Evolutionary conservation across 768 basidiomycete genomes (phyloP).

Genomic region (Mycena capillaripes): DNA sequence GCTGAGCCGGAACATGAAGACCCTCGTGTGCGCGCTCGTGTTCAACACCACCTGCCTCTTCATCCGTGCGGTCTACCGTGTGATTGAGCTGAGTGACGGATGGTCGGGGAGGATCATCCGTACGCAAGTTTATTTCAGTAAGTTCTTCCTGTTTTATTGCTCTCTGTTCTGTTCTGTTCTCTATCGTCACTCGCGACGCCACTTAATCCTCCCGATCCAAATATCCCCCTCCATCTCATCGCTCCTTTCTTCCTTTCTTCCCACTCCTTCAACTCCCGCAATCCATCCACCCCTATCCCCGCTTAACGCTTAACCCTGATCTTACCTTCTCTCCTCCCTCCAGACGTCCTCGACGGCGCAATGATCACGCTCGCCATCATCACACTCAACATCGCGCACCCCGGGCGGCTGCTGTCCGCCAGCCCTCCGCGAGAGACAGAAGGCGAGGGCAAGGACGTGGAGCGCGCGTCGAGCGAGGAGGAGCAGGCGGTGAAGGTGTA

Average conservation of each 20-base stretch:
- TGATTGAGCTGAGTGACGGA: slow-evolving; percentile 50
- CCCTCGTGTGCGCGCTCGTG: slow-evolving; percentile 23
- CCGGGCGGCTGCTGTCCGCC: background rate
- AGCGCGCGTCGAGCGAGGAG: too few species aligned
- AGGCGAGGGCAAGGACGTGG: too few species aligned
- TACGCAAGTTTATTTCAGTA: slow-evolving; percentile 52
- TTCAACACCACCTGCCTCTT: slow-evolving; percentile 37
- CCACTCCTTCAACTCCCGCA: too few species aligned
- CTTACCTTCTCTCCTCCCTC: background rate
- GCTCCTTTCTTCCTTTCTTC: background rate
- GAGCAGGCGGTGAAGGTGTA: too few species aligned
- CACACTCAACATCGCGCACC: slow-evolving; percentile 32
- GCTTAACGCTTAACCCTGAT: background rate
- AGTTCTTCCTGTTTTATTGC: slow-evolving; percentile 7
- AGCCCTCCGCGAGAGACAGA: too few species aligned
- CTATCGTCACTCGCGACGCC: background rate
- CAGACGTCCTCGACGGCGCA: slow-evolving; percentile 36
- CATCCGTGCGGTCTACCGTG: slow-evolving; percentile 48
- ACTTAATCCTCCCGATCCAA: too few species aligned
- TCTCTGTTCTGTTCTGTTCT: too few species aligned
- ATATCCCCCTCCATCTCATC: background rate
- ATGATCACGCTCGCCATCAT: slow-evolving; percentile 34
- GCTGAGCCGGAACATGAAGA: slow-evolving; percentile 4
- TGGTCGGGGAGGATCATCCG: slow-evolving; percentile 51
- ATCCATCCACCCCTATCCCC: background rate